phyloP scores from a whole-genome alignment of 192 early-diverging fungal species.

The Endogone sp. region DNA sequence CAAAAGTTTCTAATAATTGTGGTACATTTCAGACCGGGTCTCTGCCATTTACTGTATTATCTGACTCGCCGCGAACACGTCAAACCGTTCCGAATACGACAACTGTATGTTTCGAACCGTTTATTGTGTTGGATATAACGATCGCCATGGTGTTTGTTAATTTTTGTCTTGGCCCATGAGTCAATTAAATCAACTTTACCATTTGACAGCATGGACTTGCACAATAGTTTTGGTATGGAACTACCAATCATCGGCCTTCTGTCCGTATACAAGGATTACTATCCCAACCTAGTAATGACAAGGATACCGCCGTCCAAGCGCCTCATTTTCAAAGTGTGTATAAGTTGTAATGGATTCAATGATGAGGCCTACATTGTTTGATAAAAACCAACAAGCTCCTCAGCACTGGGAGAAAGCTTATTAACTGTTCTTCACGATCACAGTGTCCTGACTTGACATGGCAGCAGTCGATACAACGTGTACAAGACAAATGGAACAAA shows the following conservation, averaged over 20 bases:
- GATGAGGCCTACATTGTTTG: background rate
- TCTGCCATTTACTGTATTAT: conserved; percentile 46
- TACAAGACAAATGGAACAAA: conserved; percentile 35
- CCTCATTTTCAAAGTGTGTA: conserved; percentile 31
- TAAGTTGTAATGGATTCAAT: background rate
- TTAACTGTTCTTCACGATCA: background rate
- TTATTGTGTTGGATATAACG: background rate
- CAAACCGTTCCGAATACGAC: conserved; percentile 44
- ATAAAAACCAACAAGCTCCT: no score
- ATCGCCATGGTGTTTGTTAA: background rate
- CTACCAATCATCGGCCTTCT: conserved; percentile 37
- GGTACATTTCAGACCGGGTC: conserved; percentile 23
- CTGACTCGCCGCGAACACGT: conserved; percentile 47
- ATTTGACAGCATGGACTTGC: conserved; percentile 32
- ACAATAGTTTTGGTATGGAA: conserved; percentile 31
- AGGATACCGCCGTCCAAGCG: conserved; percentile 16
- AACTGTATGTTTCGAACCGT: conserved; percentile 29
- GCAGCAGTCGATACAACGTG: conserved; percentile 15
- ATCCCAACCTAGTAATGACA: conserved; percentile 36
- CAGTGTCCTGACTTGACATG: conserved; percentile 34
- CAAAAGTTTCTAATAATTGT: background rate
- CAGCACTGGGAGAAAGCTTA: no score
- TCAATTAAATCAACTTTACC: background rate
- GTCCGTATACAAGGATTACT: conserved; percentile 42
- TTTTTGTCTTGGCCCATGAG: background rate